These are phyloP conservation scores for Phytophthora hibernalis DNA, from an alignment of 352 stramenopile species.

Conservation along the genomic window DNA sequence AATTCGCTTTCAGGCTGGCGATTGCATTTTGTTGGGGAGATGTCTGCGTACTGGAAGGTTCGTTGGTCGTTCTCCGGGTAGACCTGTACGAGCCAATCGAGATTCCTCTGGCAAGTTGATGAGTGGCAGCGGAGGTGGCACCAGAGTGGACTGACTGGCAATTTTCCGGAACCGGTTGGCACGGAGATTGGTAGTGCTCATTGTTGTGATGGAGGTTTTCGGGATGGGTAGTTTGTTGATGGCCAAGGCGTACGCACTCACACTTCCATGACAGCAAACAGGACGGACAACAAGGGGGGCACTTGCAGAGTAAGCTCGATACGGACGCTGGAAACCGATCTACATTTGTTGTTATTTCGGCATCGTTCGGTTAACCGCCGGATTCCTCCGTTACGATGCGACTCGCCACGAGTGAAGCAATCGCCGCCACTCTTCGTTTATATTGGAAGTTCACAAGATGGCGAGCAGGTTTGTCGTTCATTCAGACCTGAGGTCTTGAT, in stretches of 20 bases:
- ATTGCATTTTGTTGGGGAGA: slow-evolving; percentile 12
- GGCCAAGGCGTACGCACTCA: slow-evolving; percentile 4
- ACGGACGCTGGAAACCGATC: slow-evolving; percentile 1
- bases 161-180: slow-evolving; percentile 35
- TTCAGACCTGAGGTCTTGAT: background rate
- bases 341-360: slow-evolving; percentile 11
- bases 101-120: slow-evolving; percentile 65
- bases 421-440: slow-evolving; percentile 9
- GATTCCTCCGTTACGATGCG: slow-evolving; percentile 5
- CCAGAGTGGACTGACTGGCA: slow-evolving; percentile 35
- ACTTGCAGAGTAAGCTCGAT: background rate
- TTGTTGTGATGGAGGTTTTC: slow-evolving; percentile 5
- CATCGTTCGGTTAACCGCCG: slow-evolving; percentile 1
- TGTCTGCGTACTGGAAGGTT: slow-evolving; percentile 63
- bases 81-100: slow-evolving; percentile 47
- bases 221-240: background rate
- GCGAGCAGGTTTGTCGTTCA: slow-evolving; percentile 42
- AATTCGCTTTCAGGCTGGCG: slow-evolving; percentile 5
- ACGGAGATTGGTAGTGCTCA: slow-evolving; percentile 31
- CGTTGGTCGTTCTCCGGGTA: slow-evolving; percentile 42
- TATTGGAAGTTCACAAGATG: slow-evolving; percentile 23
- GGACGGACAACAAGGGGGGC: slow-evolving; percentile 6
- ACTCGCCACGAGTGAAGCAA: slow-evolving; percentile 3
- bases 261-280: slow-evolving; percentile 21
- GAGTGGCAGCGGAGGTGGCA: slow-evolving; percentile 66